phyloP scores from a whole-genome alignment of 75 land plant genomes.

The Picea sitchensis region DNA sequence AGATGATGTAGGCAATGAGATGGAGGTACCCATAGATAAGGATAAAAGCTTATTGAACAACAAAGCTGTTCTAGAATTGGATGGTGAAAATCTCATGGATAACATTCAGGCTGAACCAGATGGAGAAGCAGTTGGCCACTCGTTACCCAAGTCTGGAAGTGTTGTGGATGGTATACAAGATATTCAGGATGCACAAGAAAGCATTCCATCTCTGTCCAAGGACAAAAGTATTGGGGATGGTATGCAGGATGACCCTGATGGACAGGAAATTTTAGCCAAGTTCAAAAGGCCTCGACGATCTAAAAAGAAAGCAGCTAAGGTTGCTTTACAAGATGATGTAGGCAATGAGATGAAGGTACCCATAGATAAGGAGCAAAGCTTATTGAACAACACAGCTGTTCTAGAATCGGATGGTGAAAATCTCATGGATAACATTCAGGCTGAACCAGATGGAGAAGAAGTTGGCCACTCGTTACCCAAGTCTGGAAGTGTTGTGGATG shows the following conservation, averaged over 20 bases:
- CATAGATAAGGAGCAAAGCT: background rate
- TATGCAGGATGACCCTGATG: conserved; percentile 12
- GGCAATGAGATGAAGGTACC: background rate
- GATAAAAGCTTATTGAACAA: background rate
- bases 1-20: background rate
- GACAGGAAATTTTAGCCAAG: conserved; percentile 9
- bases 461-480: background rate
- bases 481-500: background rate
- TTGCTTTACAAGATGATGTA: background rate
- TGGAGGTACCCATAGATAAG: background rate
- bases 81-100: conserved; percentile 4
- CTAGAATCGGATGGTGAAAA: background rate
- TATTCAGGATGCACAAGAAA: background rate
- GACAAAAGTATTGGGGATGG: background rate
- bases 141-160: background rate
- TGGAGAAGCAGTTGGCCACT: no score
- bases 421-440: background rate
- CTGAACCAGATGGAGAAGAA: background rate
- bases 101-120: background rate
- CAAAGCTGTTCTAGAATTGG: background rate
- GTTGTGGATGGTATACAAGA: background rate
- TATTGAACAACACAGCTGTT: background rate
- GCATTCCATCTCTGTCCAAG: background rate
- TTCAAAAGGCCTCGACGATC: background rate
- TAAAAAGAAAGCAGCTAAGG: background rate